A percentile compares a stretch with the other conserved stretches of the same genome.
Conservation (phyloP, 805 yeast species). For the Pichia manshurica region DNA sequence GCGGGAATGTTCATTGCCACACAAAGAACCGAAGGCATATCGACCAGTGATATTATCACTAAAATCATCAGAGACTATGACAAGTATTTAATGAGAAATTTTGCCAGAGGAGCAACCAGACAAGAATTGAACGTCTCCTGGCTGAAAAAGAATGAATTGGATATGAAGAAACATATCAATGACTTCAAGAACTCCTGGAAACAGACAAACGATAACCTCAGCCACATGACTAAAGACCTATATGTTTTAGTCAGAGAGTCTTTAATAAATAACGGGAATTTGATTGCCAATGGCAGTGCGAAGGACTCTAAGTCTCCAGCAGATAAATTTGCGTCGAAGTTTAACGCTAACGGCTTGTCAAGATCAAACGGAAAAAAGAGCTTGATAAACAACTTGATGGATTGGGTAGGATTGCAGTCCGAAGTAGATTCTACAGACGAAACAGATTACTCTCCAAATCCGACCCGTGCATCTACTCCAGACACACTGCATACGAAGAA, state of each 20-base stretch:
- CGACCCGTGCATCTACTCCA: background rate
- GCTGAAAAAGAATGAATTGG: constrained; percentile 95
- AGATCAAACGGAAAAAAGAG: constrained; percentile 22
- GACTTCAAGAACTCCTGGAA: constrained; percentile 86
- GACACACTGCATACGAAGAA: background rate
- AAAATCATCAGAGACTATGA: constrained; percentile 94
- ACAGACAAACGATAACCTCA: constrained; percentile 60
- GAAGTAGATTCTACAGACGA: constrained; percentile 21
- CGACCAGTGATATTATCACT: constrained; percentile 94
- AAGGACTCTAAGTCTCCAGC: constrained; percentile 42
- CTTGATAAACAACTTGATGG: constrained; percentile 31
- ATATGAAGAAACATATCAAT: constrained; percentile 80
- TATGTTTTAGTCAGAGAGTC: constrained; percentile 82
- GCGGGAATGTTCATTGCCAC: constrained; percentile 88
- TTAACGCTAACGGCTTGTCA: constrained; percentile 47
- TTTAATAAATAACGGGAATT: constrained; percentile 26
- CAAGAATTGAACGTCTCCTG: constrained; percentile 95
- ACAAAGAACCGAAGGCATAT: constrained; percentile 93
- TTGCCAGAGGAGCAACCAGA: constrained; percentile 95
- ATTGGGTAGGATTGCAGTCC: constrained; percentile 31
- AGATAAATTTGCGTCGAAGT: constrained; percentile 60
- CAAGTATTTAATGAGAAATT: constrained; percentile 92
- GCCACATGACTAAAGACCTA: constrained; percentile 72
- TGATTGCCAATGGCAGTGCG: constrained; percentile 3
- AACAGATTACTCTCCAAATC: constrained; percentile 1